Evolutionary conservation across 768 basidiomycete species (phyloP).

Genomic region (Stropharia rugosoannulata): DNA sequence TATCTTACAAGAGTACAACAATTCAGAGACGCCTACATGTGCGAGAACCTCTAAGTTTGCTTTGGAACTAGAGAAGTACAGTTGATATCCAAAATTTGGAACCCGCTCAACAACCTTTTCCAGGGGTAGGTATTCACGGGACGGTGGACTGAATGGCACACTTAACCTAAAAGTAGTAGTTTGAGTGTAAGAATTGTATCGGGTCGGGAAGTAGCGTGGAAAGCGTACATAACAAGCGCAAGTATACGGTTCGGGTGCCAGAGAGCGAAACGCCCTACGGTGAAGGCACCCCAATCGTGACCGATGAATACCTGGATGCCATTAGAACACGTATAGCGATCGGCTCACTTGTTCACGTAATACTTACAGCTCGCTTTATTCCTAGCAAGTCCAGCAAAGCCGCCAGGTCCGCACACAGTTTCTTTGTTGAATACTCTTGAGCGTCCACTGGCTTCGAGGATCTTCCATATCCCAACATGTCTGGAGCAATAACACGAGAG

Average conservation of each 20-base stretch:
- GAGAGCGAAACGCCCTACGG: slow-evolving; percentile 63
- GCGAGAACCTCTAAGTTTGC: slow-evolving; percentile 57
- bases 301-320: slow-evolving; percentile 60
- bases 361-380: slow-evolving; percentile 51
- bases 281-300: slow-evolving; percentile 80
- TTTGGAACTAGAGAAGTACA: slow-evolving; percentile 55
- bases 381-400: slow-evolving; percentile 61
- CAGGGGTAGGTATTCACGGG: slow-evolving; percentile 44
- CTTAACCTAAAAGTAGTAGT: slow-evolving; percentile 48
- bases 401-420: slow-evolving; percentile 58
- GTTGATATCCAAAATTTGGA: slow-evolving; percentile 67
- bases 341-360: neutral
- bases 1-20: neutral
- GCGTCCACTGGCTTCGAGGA: slow-evolving; percentile 60
- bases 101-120: slow-evolving; percentile 47
- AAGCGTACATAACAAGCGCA: slow-evolving; percentile 57
- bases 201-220: neutral
- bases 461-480: slow-evolving; percentile 66
- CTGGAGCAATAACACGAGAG: slow-evolving; percentile 61
- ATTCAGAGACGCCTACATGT: slow-evolving; percentile 37
- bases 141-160: slow-evolving; percentile 65
- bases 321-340: neutral
- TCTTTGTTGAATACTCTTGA: slow-evolving; percentile 58
- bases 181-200: neutral
- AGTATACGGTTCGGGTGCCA: slow-evolving; percentile 67